A percentile compares a stretch with the other conserved stretches of the same genome.
Evolutionary conservation across 140 eudicot species (phyloP).

Genomic region (Bidens hawaiensis): DNA sequence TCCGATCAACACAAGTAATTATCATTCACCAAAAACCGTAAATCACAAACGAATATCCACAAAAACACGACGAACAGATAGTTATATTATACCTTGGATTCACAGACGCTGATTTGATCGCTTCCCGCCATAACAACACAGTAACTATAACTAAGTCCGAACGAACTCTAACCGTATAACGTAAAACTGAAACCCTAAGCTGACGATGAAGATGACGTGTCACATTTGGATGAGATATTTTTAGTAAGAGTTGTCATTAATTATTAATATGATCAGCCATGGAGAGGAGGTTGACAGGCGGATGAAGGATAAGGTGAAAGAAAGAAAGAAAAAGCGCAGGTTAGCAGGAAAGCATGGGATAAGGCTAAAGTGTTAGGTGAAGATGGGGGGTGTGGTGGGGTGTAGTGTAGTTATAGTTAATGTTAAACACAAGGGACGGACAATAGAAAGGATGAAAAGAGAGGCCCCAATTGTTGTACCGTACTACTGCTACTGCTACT

Average conservation of each 20-base stretch:
- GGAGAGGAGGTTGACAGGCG: slow-evolving; percentile 7
- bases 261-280: slow-evolving; percentile 8
- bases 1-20: slow-evolving; percentile 20
- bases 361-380: slow-evolving; percentile 36
- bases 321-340: slow-evolving; percentile 33
- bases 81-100: slow-evolving; percentile 70
- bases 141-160: too few species aligned
- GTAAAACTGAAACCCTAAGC: slow-evolving; percentile 4
- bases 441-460: slow-evolving; percentile 23
- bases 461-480: slow-evolving; percentile 15
- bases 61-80: neutral
- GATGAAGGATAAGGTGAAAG: slow-evolving; percentile 25
- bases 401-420: too few species aligned
- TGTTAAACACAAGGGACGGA: slow-evolving; percentile 31
- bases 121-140: slow-evolving; percentile 54
- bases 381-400: slow-evolving; percentile 20
- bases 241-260: slow-evolving; percentile 2
- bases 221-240: slow-evolving; percentile 7
- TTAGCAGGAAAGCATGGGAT: slow-evolving; percentile 29
- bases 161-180: neutral
- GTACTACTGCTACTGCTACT: too few species aligned
- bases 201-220: slow-evolving; percentile 3
- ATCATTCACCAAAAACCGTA: neutral
- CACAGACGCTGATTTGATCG: slow-evolving; percentile 42
- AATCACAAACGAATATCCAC: neutral